Evolutionary conservation across 2,329 filamentous ascomycete species (phyloP).

Genomic region (Botrytis squamosa): DNA sequence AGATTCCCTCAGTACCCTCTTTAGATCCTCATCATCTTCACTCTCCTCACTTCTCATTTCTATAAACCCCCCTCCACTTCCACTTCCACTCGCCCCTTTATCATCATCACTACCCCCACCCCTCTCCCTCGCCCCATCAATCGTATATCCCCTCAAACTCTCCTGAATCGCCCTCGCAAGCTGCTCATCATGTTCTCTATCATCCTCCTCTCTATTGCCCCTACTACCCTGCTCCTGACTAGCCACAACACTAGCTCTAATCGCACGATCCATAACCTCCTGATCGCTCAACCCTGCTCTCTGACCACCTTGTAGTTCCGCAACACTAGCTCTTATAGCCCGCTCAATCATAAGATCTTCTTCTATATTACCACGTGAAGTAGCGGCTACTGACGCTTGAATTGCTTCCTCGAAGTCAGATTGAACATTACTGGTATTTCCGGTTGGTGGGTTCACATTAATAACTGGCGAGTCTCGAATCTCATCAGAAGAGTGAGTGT

Average conservation of each 20-base stretch:
- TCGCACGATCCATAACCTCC: constrained; percentile 48
- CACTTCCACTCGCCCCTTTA: constrained; percentile 13
- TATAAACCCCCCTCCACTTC: constrained; percentile 12
- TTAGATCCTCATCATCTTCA: constrained; percentile 33
- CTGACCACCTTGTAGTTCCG: constrained; percentile 49
- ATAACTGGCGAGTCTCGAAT: constrained; percentile 25
- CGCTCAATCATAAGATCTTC: constrained; percentile 72
- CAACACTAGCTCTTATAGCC: constrained; percentile 70
- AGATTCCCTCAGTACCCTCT: constrained; percentile 30
- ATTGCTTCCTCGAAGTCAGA: constrained; percentile 72
- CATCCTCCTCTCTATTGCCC: constrained; percentile 34
- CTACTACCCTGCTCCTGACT: neutral
- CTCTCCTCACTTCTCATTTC: constrained; percentile 3
- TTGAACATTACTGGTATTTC: constrained; percentile 42
- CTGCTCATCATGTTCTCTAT: constrained; percentile 57
- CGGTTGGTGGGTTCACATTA: constrained; percentile 11
- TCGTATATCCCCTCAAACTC: constrained; percentile 44
- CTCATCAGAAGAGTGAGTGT: constrained; percentile 30
- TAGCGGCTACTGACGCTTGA: constrained; percentile 64
- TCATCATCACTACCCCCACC: neutral
- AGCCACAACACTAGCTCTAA: constrained; percentile 47
- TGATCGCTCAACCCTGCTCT: constrained; percentile 37
- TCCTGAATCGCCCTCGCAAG: constrained; percentile 56
- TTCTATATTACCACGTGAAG: constrained; percentile 64
- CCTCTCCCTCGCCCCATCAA: neutral